phyloP scores from a whole-genome alignment of 2,329 filamentous ascomycete genomes.

The Verticillium dahliae region DNA sequence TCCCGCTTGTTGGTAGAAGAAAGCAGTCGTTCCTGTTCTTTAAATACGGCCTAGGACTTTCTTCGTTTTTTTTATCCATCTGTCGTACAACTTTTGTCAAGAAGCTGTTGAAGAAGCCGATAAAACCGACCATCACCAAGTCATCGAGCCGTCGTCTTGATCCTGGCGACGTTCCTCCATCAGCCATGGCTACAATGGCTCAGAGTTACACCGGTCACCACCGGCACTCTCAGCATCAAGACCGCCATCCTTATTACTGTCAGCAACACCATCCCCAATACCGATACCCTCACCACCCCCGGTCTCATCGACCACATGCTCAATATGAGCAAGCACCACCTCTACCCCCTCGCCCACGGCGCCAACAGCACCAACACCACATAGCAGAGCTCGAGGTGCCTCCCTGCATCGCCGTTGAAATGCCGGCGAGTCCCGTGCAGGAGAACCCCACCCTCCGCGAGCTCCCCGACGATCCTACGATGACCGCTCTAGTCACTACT shows the following conservation, averaged over 20 bases:
- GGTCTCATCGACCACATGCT: not conserved
- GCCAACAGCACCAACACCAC: conserved; percentile 5
- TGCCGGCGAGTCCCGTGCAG: conserved; percentile 2
- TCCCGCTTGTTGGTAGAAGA: not conserved
- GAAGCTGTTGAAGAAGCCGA: too few species aligned
- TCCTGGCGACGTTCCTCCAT: not conserved
- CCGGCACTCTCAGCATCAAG: not conserved
- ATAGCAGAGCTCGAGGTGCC: conserved; percentile 11
- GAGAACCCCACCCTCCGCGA: not conserved
- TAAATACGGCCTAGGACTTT: too few species aligned
- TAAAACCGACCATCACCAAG: too few species aligned
- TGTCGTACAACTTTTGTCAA: too few species aligned
- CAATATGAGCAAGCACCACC: conserved; percentile 4
- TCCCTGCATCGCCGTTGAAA: conserved; percentile 4
- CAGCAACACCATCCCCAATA: not conserved
- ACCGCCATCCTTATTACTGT: not conserved
- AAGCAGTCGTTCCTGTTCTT: too few species aligned
- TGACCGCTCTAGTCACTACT: too few species aligned
- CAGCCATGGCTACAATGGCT: not conserved
- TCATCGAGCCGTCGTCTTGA: not conserved
- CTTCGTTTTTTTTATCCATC: too few species aligned
- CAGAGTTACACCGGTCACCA: conserved; percentile 1
- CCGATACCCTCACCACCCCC: not conserved
- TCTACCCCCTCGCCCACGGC: not conserved
- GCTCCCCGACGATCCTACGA: not conserved